A percentile compares a stretch with the other conserved stretches of the same genome.
phyloP scores from a whole-genome alignment of 805 yeast genomes.

The Metschnikowia lachancei region DNA sequence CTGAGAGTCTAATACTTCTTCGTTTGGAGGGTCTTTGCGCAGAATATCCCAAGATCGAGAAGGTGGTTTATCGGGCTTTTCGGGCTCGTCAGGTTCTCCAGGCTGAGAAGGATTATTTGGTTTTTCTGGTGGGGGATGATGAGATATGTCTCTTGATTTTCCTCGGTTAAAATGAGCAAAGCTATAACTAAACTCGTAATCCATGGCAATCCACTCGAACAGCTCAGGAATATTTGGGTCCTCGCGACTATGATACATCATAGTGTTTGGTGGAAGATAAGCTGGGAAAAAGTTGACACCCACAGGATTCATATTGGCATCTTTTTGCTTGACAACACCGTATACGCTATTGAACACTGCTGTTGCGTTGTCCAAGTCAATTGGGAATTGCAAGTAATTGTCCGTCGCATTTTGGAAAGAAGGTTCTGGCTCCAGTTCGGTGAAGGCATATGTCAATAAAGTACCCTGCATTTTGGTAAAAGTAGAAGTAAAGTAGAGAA shows the following conservation, averaged over 20 bases:
- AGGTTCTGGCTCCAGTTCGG: not conserved
- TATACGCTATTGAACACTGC: constrained; percentile 55
- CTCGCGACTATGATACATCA: constrained; percentile 52
- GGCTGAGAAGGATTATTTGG: constrained; percentile 2
- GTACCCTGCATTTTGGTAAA: not conserved
- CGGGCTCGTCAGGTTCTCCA: not conserved
- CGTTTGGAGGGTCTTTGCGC: constrained; percentile 7
- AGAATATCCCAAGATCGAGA: not conserved
- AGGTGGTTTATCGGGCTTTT: not conserved
- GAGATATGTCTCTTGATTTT: constrained; percentile 7
- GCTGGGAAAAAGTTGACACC: constrained; percentile 62
- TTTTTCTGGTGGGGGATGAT: not conserved
- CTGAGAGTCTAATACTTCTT: not conserved
- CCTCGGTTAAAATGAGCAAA: constrained; percentile 36
- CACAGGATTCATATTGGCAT: constrained; percentile 51
- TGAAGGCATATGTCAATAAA: not conserved
- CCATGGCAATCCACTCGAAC: constrained; percentile 66
- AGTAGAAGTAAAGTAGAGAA: not conserved
- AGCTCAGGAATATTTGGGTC: constrained; percentile 41
- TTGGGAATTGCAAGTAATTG: constrained; percentile 11
- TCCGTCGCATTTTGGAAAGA: constrained; percentile 4
- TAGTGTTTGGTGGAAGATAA: constrained; percentile 55
- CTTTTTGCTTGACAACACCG: constrained; percentile 51
- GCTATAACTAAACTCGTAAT: constrained; percentile 55
- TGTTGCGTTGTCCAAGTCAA: constrained; percentile 49